Base-by-base conservation (phyloP, 1,284 basidiomycete species). In the Meira miltonrushii region DNA sequence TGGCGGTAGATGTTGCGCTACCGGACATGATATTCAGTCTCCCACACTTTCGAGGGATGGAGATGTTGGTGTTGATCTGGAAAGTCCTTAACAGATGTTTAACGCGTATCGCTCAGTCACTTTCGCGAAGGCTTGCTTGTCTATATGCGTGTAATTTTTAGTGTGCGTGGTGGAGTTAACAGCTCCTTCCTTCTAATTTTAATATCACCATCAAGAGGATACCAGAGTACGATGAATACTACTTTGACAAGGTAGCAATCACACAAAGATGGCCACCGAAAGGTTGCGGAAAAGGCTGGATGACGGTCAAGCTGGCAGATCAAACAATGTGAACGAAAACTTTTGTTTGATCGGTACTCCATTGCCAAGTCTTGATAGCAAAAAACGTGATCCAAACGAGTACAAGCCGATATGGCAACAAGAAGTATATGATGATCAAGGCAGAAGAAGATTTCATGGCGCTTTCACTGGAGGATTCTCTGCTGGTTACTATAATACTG, bases 381-480 rank as follows among this genome's bases (percentile, higher is more conserved):
- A 85, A 39, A 82, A 81, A 67, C 90, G 86, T 76, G 94, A 97
- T 77, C 86, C 84, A 12, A 88, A 90, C 66, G 94, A 97, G 78
- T 95, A 90, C 78, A 88, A 95, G 48, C 95, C 94, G 0, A 79
- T 94, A 54, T 98, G 95, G 95, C 90, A 98, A 78, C 94, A 96
- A 82, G 92, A 96, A 69, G 92, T 92, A 1, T 83, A 88, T 65
- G 94, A 98, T 81, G 94, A 96, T 79, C 87, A 96, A 78, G 95
- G 95, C 6, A 83, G 94, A 52, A 82, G 91, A 64, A 82, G 94
- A 57, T 83, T 99, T 46, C 94, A 99, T 77, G 94, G 95, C 13
- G 95, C 94, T 2, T 98, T 98, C 80, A 97, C 93, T 0, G 95
- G 94, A 28, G 95, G 94, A 8, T 98, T 91, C 82, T 92, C 89